Base-by-base conservation (phyloP, 768 basidiomycete species). In the Boletellus emodensis region DNA sequence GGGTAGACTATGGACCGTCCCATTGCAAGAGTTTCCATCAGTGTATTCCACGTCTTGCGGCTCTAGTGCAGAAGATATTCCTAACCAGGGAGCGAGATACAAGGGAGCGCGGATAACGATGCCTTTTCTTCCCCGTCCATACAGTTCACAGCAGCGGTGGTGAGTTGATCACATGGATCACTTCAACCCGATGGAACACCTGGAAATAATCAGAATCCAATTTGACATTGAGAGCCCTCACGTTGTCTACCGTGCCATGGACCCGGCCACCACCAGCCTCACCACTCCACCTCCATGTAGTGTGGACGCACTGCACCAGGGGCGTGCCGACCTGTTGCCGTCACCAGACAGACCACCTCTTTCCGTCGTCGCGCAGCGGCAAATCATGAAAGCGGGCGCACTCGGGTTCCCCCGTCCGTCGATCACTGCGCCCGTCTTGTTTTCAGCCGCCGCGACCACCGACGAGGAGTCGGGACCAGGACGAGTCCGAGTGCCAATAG, bases 291-390 rank as follows among this genome's bases (percentile, higher is more conserved):
- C 69, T 18, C 18, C 40, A 28, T 72, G 12, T 30, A 44, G 74
- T 59, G 68, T 59, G 49, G 75, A 80, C 59, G 67, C 73, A 40
- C 61, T 71, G 22, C 72, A 78, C 13, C 71, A 71, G 57, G 65
- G 78, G 24, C 74, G 77, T 61, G 78, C 80, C 64, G 80, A 77
- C 10, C 75, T 78, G 32, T 58, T 77, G 17, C 75, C 69, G 51
- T 78, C 82, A 6, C 79, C 79, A 33, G 80, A 81, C 65, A 78
- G 78, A 56, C 71, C 68, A 48, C 73, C 75, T 53, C 59, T 68
- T 20, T 62, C 72, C 9, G 58, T 70, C 41, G 54, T 64, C 22
- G 59, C 66, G 53, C 65, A 62, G 54, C 56, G 63, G n/a, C 56
- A 52, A 50, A 63, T 59, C 38, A 63, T 59, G 61, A 53, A 62